A percentile compares a stretch with the other conserved stretches of the same genome.
Evolutionary conservation across 73 alveolate species (phyloP).

Genomic region (Symbiodinium natans): DNA sequence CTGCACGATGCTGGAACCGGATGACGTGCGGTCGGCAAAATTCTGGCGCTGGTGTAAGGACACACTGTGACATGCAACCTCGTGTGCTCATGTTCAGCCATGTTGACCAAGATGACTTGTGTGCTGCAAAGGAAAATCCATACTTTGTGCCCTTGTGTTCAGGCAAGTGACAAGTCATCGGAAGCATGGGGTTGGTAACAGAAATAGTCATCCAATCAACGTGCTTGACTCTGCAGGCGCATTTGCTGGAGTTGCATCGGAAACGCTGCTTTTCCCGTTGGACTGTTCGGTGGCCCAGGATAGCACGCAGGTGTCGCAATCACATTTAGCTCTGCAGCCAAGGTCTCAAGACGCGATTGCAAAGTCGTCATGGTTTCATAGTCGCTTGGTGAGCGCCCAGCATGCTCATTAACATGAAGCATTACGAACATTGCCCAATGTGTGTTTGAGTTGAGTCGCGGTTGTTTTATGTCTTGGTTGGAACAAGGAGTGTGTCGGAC

Average conservation of each 20-base stretch:
- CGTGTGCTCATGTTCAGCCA: background rate
- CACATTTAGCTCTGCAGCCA: too few relatives aligned
- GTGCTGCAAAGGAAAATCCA: constrained; percentile 29
- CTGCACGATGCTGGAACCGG: background rate
- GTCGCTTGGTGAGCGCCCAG: background rate
- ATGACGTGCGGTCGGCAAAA: background rate
- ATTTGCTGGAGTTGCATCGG: constrained; percentile 83
- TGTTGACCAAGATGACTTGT: too few relatives aligned
- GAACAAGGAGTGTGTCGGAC: too few relatives aligned
- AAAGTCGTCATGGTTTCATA: constrained; percentile 72
- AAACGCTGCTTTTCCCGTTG: constrained; percentile 74
- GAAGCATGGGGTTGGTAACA: background rate
- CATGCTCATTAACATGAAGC: background rate
- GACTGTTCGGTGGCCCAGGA: constrained; percentile 38
- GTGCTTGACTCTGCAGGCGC: constrained; percentile 11
- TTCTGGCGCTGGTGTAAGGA: constrained; percentile 67
- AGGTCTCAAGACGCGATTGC: constrained; percentile 75
- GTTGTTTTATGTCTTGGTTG: too few relatives aligned
- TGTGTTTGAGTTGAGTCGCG: too few relatives aligned
- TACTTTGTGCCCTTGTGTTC: constrained; percentile 67
- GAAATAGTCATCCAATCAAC: background rate
- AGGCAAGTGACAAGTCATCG: background rate
- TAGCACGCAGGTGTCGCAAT: background rate
- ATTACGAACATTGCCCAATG: too few relatives aligned
- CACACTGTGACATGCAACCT: background rate